Base-by-base conservation (phyloP, 495 filamentous ascomycete species). In the Penicillium tannophilum region DNA sequence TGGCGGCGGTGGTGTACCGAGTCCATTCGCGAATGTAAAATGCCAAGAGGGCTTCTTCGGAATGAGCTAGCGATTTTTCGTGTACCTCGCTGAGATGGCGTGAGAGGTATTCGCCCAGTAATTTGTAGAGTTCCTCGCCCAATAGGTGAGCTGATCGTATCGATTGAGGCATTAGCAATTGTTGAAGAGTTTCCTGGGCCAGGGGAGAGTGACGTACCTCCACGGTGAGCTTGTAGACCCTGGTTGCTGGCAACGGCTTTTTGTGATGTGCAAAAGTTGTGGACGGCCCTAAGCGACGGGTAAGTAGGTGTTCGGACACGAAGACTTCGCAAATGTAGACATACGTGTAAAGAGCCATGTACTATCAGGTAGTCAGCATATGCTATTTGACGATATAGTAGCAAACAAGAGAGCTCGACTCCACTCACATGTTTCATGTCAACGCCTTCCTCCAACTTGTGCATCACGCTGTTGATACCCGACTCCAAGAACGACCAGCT, bases 241-340 rank as follows among this genome's bases (percentile, higher is more conserved):
- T 81, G 68, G 72, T 81, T 67, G 76, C 72, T 61, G 62, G 66
- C 72, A 47, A 92, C 87, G 2, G 91, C 92, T 73, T 97, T 98
- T 70, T 97, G 95, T 30, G 95, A 96, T 54, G 95, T 98, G 75
- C 94, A 99, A 70, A 99, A 99, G 78, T 99, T 96, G 72, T 99
- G 95, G 28, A 99, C 93, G 54, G 93, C 92, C 26, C 90, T 94
- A 62, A 33, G 54, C 17, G n/a, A 41, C 59, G 23, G 67, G 69
- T 71, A 39, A 70, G 66, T 58, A n/a, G n/a, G 36, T 30, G 41
- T 24, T 14, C 41, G 43, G 45, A 54, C 48, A 54, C n/a, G 62
- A 59, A 24, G 24, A 45, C 9, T 12, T 11, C 52, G 59, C 75
- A 52, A 31, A 23, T 44, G 43, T 19, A 50, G 17, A 79, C 88